These are phyloP conservation scores for Aspergillus persii DNA, from an alignment of 2,329 filamentous ascomycete genomes.

Conservation along the genomic window DNA sequence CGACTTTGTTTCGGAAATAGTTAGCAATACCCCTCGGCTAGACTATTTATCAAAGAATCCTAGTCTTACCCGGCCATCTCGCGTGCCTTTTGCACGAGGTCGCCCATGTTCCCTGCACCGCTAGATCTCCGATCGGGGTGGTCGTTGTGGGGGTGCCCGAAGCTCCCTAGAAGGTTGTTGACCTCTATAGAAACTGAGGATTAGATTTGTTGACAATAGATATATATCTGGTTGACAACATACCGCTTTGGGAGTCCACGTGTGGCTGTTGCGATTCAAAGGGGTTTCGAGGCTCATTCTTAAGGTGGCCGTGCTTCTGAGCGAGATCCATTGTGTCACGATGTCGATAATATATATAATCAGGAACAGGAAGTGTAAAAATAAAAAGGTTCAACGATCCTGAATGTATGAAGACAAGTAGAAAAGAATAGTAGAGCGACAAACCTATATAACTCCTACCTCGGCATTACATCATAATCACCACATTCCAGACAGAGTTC, in stretches of 20 bases:
- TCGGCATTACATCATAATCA: not conserved
- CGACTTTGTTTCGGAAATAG: not conserved
- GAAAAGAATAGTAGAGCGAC: too few species aligned
- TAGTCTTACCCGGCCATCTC: not conserved
- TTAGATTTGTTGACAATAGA: not conserved
- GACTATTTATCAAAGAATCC: not conserved
- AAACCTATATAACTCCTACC: not conserved
- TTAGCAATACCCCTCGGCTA: not conserved
- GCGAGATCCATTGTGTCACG: constrained; percentile 11
- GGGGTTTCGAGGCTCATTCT: constrained; percentile 2
- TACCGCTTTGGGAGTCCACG: constrained; percentile 9
- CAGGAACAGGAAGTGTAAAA: too few species aligned
- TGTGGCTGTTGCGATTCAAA: not conserved
- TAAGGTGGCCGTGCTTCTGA: constrained; percentile 15
- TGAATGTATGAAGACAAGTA: too few species aligned
- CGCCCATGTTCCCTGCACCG: constrained; percentile 21
- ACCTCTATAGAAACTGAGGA: constrained; percentile 45
- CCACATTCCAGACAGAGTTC: not conserved
- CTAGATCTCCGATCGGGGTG: constrained; percentile 16
- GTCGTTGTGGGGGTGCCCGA: constrained; percentile 14
- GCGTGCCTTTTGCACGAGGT: constrained; percentile 42
- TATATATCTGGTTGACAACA: not conserved
- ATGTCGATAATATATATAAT: too few species aligned
- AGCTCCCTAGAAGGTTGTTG: constrained; percentile 54
- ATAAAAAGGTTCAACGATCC: too few species aligned